Evolutionary conservation across 1,284 basidiomycete species (phyloP).

Genomic region (Cerioporus squamosus): DNA sequence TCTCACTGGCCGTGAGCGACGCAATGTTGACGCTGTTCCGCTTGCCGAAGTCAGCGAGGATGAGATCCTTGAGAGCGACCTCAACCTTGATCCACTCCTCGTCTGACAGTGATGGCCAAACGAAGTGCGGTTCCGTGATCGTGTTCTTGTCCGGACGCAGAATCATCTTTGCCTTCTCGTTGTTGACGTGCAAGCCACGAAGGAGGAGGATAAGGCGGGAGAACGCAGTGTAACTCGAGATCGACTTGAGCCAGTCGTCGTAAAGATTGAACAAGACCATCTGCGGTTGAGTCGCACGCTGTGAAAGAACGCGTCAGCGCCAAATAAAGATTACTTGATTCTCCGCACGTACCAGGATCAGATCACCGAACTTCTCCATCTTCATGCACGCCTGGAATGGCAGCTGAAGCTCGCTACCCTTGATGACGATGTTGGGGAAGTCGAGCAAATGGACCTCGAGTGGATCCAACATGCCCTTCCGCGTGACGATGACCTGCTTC

Average conservation of each 20-base stretch:
- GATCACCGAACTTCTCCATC: constrained; percentile 99
- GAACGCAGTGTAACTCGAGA: constrained; percentile 99
- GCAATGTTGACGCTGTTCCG: constrained; percentile 99
- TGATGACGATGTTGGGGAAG: constrained; percentile 99
- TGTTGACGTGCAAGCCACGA: constrained; percentile 98
- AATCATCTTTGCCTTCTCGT: constrained; percentile 98
- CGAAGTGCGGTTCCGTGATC: constrained; percentile 97
- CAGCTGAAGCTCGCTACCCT: constrained; percentile 96
- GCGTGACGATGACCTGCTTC: constrained; percentile 98
- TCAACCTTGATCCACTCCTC: constrained; percentile 99
- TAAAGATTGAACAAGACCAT: constrained; percentile 99
- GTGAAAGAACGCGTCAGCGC: constrained; percentile 15
- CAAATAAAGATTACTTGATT: not conserved
- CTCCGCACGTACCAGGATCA: constrained; percentile 72
- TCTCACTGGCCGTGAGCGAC: constrained; percentile 94
- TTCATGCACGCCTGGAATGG: constrained; percentile 99
- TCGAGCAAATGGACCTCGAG: constrained; percentile 98
- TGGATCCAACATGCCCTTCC: constrained; percentile 99
- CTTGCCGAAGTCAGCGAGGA: constrained; percentile 97
- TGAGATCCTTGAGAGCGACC: constrained; percentile 94
- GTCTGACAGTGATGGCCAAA: constrained; percentile 95
- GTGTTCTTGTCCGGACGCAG: constrained; percentile 93
- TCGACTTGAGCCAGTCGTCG: constrained; percentile 99
- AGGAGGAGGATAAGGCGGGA: constrained; percentile 95
- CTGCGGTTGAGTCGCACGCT: constrained; percentile 96